A percentile compares a stretch with the other conserved stretches of the same genome.
These are phyloP conservation scores for Knoxia roxburghii DNA, from an alignment of 257 asterid species.

Conservation along the genomic window DNA sequence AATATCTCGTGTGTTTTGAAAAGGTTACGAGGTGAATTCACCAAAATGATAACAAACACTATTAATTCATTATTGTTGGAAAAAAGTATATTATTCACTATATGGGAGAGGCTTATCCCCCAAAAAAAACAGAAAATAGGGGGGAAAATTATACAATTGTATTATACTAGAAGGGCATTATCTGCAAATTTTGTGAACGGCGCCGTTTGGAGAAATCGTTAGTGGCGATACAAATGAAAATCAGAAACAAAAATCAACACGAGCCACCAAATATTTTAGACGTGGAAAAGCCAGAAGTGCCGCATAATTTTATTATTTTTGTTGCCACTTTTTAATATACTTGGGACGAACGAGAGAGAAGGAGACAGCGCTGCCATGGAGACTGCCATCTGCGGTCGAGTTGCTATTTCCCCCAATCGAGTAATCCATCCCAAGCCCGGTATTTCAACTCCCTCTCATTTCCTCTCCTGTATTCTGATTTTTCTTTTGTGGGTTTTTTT, in stretches of 20 bases:
- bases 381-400: conserved; percentile 60
- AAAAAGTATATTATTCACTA: too few species aligned
- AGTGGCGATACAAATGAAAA: background rate
- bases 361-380: conserved; percentile 37
- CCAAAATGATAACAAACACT: too few species aligned
- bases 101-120: too few species aligned
- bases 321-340: background rate
- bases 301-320: background rate
- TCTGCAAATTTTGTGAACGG: too few species aligned
- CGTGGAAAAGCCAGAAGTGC: background rate
- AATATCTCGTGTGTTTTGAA: too few species aligned
- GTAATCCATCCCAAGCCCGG: conserved; percentile 49
- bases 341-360: background rate
- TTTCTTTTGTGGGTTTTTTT: too few species aligned
- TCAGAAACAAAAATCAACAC: conserved; percentile 12
- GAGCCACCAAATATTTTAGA: conserved; percentile 11
- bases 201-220: too few species aligned
- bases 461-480: background rate
- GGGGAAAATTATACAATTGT: too few species aligned
- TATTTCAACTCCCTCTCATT: conserved; percentile 12
- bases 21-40: too few species aligned
- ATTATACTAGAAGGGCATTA: too few species aligned
- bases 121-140: too few species aligned
- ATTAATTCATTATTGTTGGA: too few species aligned
- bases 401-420: conserved; percentile 57